Conservation (phyloP, 2,329 filamentous ascomycete species). For the Ceratocystis cubensis region DNA sequence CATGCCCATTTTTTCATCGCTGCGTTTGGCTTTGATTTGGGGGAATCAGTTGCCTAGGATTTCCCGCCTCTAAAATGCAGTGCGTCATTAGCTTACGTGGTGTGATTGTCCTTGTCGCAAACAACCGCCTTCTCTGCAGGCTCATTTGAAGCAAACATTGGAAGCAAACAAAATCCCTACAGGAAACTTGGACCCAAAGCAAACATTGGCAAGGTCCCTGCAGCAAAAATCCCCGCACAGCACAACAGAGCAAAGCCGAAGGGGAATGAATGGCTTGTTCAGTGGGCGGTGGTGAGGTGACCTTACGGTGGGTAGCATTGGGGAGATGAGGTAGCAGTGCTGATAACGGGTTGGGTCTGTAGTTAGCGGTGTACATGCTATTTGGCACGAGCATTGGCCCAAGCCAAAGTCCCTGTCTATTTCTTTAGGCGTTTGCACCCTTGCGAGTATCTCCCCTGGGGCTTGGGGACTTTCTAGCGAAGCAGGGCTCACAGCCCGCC, state of each 20-base stretch:
- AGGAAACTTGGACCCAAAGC: not conserved
- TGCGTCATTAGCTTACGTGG: conserved; percentile 1
- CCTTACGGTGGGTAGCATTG: too few species aligned
- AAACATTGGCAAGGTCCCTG: conserved; percentile 4
- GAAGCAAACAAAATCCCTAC: not conserved
- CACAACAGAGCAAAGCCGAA: not conserved
- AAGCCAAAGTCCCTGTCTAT: not conserved
- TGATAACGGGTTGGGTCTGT: not conserved
- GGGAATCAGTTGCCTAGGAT: not conserved
- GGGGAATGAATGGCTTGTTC: not conserved
- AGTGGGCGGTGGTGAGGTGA: too few species aligned
- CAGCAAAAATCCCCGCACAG: not conserved
- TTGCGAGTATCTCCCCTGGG: not conserved
- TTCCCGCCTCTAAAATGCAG: not conserved
- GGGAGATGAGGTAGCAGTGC: not conserved
- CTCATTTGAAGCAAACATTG: not conserved
- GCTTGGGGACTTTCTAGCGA: not conserved
- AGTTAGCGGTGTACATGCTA: not conserved
- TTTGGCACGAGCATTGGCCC: not conserved
- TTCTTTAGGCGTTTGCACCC: not conserved
- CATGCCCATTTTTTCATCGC: not conserved
- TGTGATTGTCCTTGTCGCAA: not conserved
- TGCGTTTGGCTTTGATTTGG: not conserved
- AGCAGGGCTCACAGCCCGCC: not conserved
- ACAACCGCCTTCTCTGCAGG: not conserved